Base-by-base conservation (phyloP, 2,329 filamentous ascomycete species). In the Zymoseptoria ardabiliae region DNA sequence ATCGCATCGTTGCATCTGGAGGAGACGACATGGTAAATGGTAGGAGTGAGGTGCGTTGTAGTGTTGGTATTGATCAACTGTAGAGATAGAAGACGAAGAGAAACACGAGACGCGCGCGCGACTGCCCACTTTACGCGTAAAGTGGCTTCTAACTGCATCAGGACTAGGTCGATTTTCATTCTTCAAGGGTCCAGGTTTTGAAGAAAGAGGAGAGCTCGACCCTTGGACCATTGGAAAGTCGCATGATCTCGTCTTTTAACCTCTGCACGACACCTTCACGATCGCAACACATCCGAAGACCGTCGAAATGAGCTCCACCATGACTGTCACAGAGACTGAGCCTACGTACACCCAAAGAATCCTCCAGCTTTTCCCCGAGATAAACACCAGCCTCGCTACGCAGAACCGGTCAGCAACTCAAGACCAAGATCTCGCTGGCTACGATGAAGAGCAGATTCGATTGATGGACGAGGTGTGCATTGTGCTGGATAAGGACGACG, bases 391-490 rank as follows among this genome's bases (percentile, higher is more conserved):
- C 17, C 77, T 86, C 55, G 83, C 83, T 56, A 77, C 78, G 55
- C 74, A 78, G 63, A 69, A 80, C 61, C 84, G 86, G 22, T 61
- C 75, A 81, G 88, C 76, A 53, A 71, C 65, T 23, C 72, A 72
- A 71, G 86, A 87, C 68, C 77, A 78, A 64, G 90, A 91, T 60
- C 82, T 97, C 51, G 88, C 88, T 58, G 94, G 93, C 55, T 95
- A 97, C 79, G 92, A 97, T 79, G 93, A 90, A 74, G 93, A 97
- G 80, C 94, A 99, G 79, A 96, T 97, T 70, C 87, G 93, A 55
- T 79, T 99, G 70, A 99, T 99, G 94, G 93, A 99, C 71, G 94
- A 97, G 79, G 89, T 97, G 54, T 99, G 94, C 82, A 97, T 99
- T 73, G 94, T 99, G 19, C 80, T 95, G 53, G 93, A 97, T 75